Evolutionary conservation across 306 rosid species (phyloP), one percentile per base, ranked within the genome.

Genomic region (Leucaena leucocephala): DNA sequence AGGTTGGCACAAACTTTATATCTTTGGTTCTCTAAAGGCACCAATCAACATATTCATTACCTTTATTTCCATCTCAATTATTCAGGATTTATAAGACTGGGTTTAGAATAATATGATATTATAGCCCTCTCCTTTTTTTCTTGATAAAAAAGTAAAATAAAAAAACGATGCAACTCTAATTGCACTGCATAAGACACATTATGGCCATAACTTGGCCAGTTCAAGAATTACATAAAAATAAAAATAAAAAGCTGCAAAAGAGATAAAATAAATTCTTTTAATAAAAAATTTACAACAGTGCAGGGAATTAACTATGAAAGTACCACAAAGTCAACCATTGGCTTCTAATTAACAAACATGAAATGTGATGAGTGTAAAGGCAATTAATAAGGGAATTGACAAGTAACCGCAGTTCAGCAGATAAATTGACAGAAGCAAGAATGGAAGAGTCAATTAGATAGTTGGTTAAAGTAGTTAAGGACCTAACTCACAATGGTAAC

Each of bases 301-400:
- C 7, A 49, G 19, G 17, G 55, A n/a, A 49, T 14, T 15, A 13
- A 49, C n/a, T 13, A 36, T 48, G 12, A 21, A 22, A 43, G 46
- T 69, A 57, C 38, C 43, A 50, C 34, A 42, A 64, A 78, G 22
- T 46, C 75, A 68, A 77, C 39, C 7, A 39, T 36, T 15, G 9
- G 35, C 71, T 36, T 77, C 48, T 42, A 71, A 45, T 34, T 63
- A 69, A 76, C 69, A 48, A 65, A 52, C 71, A 49, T 55, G 39
- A 64, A 55, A 57, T 57, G 63, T 9, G 15, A 19, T 57, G 34
- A 4, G 11, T 10, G 35, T 57, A 57, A 3, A 21, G 14, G 35
- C 63, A 9, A 21, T 57, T 57, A 57, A 8, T 21, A 21, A 3
- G 63, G 35, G 5, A 57, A 21, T 21, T 3, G 21, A 3, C 35